phyloP scores from a whole-genome alignment of 768 basidiomycete species.

The Amanita pallidorosea region DNA sequence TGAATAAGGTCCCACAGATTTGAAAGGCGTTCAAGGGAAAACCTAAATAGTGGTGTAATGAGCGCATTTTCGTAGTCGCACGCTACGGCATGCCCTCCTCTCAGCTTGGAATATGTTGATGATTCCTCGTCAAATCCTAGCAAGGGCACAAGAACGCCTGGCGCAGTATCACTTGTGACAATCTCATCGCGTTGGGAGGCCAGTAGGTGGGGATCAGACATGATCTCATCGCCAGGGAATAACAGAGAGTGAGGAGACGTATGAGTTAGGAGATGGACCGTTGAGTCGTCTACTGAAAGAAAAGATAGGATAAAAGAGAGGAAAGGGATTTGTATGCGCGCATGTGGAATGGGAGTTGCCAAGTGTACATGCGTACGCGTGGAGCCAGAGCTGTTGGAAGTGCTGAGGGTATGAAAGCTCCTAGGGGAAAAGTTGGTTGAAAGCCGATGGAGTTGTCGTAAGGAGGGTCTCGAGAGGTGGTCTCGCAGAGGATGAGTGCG shows the following conservation, averaged over 20 bases:
- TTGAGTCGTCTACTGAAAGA: conserved; percentile 26
- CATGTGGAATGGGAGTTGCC: conserved; percentile 13
- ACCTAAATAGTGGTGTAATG: background rate
- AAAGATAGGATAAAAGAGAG: conserved; percentile 25
- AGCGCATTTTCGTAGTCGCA: background rate
- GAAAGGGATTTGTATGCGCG: conserved; percentile 23
- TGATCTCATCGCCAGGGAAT: conserved; percentile 15
- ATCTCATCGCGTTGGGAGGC: background rate
- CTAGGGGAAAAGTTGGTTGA: background rate
- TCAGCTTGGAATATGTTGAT: background rate
- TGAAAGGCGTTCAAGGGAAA: background rate
- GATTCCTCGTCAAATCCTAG: background rate
- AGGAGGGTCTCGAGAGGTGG: background rate
- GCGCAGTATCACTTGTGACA: background rate
- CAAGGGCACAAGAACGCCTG: background rate
- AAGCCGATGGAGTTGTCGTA: background rate
- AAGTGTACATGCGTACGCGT: background rate
- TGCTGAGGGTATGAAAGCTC: conserved; percentile 4
- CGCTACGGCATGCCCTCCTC: background rate
- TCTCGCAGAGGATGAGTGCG: background rate
- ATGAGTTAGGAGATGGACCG: conserved; percentile 23
- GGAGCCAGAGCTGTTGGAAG: background rate
- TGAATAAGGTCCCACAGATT: background rate
- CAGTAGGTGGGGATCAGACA: background rate
- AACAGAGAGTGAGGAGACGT: conserved; percentile 19